Percentiles rank a stretch among this genome's conserved stretches.
phyloP scores from a whole-genome alignment of 2,329 filamentous ascomycete species.

The Fusarium miscanthi region DNA sequence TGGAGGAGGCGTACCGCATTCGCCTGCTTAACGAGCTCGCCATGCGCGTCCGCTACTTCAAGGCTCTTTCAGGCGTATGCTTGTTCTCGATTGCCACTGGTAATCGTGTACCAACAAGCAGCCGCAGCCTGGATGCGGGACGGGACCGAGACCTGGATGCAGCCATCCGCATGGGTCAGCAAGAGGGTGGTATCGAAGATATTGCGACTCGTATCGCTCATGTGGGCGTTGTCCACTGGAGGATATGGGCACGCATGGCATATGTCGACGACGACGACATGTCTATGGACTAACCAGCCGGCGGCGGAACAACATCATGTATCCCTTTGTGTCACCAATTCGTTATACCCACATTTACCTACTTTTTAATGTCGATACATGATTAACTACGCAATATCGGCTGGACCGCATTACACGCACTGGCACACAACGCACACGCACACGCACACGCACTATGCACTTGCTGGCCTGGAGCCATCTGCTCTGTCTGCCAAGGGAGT shows the following conservation, averaged over 20 bases:
- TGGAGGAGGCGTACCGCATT: constrained; percentile 62
- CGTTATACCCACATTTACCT: constrained; percentile 34
- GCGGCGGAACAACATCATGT: constrained; percentile 6
- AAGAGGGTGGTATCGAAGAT: constrained; percentile 69
- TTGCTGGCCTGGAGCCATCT: not conserved
- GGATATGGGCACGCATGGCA: constrained; percentile 82
- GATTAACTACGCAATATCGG: constrained; percentile 23
- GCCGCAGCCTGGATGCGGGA: constrained; percentile 49
- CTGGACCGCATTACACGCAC: constrained; percentile 30
- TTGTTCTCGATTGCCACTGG: constrained; percentile 68
- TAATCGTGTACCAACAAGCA: constrained; percentile 56
- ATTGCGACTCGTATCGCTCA: constrained; percentile 84
- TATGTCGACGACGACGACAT: constrained; percentile 65
- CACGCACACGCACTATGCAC: not conserved
- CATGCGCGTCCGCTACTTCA: constrained; percentile 63
- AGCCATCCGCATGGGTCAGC: constrained; percentile 56
- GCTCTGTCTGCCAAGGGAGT: constrained; percentile 2
- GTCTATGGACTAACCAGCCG: constrained; percentile 45
- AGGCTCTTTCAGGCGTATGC: constrained; percentile 61
- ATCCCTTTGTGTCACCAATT: constrained; percentile 26
- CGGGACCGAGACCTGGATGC: constrained; percentile 50
- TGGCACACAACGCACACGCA: not conserved
- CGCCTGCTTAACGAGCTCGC: constrained; percentile 62
- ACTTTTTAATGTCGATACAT: constrained; percentile 39
- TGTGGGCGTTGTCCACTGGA: constrained; percentile 87